These are phyloP conservation scores for Gynostemma pentaphyllum DNA, from an alignment of 306 rosid genomes.

Conservation along the genomic window DNA sequence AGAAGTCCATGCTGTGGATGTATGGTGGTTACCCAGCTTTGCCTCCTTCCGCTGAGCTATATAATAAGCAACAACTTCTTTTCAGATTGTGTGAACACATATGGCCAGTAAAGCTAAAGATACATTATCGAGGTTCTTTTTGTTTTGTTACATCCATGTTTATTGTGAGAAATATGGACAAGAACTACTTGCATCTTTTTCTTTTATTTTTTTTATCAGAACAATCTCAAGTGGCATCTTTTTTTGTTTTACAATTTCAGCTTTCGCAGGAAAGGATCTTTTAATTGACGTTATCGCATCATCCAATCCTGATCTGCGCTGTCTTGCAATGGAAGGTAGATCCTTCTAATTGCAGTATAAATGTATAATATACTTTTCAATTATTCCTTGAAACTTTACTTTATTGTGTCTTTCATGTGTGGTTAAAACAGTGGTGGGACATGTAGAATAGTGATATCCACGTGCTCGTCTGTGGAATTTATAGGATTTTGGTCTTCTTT, in stretches of 20 bases:
- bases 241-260: slow-evolving; percentile 4
- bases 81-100: slow-evolving; percentile 35
- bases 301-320: slow-evolving; percentile 39
- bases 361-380: background rate
- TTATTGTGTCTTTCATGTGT: background rate
- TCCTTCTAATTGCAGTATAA: background rate
- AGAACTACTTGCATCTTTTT: background rate
- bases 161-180: background rate
- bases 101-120: slow-evolving; percentile 47
- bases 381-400: background rate
- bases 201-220: background rate
- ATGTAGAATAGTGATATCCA: background rate
- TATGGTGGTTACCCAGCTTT: slow-evolving; percentile 83
- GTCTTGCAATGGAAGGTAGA: slow-evolving; percentile 60
- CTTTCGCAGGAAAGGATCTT: slow-evolving; percentile 24
- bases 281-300: slow-evolving; percentile 32
- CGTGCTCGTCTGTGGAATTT: background rate
- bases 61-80: slow-evolving; percentile 43
- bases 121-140: slow-evolving; percentile 41
- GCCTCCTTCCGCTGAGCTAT: slow-evolving; percentile 47
- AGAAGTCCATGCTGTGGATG: slow-evolving; percentile 69
- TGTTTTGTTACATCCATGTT: too few species aligned
- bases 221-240: background rate
- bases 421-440: background rate
- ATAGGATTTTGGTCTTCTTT: background rate